Percentiles rank a stretch among this genome's conserved stretches.
Evolutionary conservation across 805 yeast genomes (phyloP).

Genomic region (Metschnikowia bowlesiae): DNA sequence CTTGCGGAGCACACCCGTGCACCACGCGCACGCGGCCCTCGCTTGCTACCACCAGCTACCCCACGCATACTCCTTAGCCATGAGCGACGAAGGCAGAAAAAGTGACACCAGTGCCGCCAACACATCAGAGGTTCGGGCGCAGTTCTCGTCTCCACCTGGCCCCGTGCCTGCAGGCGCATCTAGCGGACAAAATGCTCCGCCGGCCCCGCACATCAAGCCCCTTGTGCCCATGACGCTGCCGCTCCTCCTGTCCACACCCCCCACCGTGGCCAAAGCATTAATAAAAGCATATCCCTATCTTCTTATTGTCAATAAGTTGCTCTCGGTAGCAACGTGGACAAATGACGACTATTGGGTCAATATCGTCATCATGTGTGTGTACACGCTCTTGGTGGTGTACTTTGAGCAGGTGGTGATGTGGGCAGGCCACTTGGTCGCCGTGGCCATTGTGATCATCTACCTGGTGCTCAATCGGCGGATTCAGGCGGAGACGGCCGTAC

Average conservation of each 20-base stretch:
- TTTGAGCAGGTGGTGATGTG: slow-evolving; percentile 75
- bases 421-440: slow-evolving; percentile 74
- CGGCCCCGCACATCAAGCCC: not conserved
- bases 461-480: slow-evolving; percentile 55
- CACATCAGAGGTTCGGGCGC: slow-evolving; percentile 25
- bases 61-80: not conserved
- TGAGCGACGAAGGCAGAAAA: slow-evolving; percentile 14
- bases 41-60: slow-evolving; percentile 1
- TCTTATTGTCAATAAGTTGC: slow-evolving; percentile 60
- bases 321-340: slow-evolving; percentile 87
- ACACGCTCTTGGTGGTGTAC: slow-evolving; percentile 61
- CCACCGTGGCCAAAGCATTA: slow-evolving; percentile 79
- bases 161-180: not conserved
- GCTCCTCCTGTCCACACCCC: slow-evolving; percentile 82
- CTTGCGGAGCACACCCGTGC: not conserved
- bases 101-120: slow-evolving; percentile 10
- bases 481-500: slow-evolving; percentile 52
- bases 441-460: slow-evolving; percentile 55
- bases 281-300: slow-evolving; percentile 83
- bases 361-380: slow-evolving; percentile 52
- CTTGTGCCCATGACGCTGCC: slow-evolving; percentile 63
- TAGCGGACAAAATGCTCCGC: not conserved
- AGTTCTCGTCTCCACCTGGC: slow-evolving; percentile 17
- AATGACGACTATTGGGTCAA: slow-evolving; percentile 77
- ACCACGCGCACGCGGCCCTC: not conserved